These are phyloP conservation scores for Hanseniaspora pseudoguilliermondii DNA, from an alignment of 805 yeast species.

Conservation along the genomic window DNA sequence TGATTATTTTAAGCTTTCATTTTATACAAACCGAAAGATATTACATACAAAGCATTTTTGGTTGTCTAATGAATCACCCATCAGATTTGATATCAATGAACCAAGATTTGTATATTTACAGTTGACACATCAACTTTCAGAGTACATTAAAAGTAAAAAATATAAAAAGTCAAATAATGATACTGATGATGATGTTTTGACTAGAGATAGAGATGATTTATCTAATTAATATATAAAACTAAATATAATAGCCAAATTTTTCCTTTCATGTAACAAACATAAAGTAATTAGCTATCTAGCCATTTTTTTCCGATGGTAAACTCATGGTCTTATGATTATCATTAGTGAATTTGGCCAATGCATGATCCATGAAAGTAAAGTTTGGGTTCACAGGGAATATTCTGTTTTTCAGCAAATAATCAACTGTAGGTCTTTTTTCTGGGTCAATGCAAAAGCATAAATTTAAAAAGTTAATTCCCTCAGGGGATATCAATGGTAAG, in stretches of 20 bases:
- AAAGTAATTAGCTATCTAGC: neutral
- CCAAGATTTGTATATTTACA: conserved; percentile 45
- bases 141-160: neutral
- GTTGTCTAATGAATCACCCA: conserved; percentile 56
- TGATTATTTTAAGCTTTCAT: conserved; percentile 14
- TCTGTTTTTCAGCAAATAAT: conserved; percentile 40
- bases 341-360: conserved; percentile 42
- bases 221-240: neutral
- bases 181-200: neutral
- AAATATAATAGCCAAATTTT: neutral
- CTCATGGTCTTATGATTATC: conserved; percentile 27
- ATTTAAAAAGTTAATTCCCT: conserved; percentile 60
- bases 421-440: conserved; percentile 78
- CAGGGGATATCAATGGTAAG: conserved; percentile 43
- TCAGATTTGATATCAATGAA: conserved; percentile 56
- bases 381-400: conserved; percentile 33
- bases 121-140: conserved; percentile 11
- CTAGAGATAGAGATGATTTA: neutral
- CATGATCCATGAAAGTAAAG: conserved; percentile 43
- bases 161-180: neutral
- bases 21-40: conserved; percentile 12
- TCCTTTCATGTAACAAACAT: too few relatives aligned
- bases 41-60: conserved; percentile 36
- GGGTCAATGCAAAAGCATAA: conserved; percentile 70
- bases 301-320: neutral